A percentile compares a stretch with the other conserved stretches of the same genome.
Evolutionary conservation across 208 protist species (phyloP).

Genomic region (Crithidia acanthocephali): DNA sequence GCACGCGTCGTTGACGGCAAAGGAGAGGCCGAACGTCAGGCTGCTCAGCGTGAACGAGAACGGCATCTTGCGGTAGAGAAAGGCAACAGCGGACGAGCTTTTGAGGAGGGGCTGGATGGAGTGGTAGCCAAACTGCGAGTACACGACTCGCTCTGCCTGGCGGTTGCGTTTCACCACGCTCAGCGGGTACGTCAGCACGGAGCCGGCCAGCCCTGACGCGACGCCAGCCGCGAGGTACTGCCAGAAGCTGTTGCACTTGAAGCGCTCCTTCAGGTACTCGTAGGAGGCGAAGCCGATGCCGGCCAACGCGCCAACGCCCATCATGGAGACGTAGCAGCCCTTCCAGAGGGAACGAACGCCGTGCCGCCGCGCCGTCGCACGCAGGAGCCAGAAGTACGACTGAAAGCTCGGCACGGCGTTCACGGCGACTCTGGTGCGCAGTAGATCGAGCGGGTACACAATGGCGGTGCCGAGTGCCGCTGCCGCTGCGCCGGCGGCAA

Average conservation of each 20-base stretch:
- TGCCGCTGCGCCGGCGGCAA: conserved; percentile 80
- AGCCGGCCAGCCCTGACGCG: conserved; percentile 69
- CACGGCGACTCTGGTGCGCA: conserved; percentile 82
- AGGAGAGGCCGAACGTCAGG: conserved; percentile 81
- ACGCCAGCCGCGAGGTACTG: conserved; percentile 74
- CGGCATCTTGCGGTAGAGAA: conserved; percentile 79
- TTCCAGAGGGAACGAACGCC: conserved; percentile 71
- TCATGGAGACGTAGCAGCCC: conserved; percentile 85
- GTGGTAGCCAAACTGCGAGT: conserved; percentile 35
- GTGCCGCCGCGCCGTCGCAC: conserved; percentile 56
- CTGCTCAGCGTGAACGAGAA: conserved; percentile 70
- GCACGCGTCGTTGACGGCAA: conserved; percentile 81
- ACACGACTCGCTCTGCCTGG: conserved; percentile 72
- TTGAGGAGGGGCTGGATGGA: conserved; percentile 54
- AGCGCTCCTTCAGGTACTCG: conserved; percentile 81
- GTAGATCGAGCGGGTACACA: conserved; percentile 94
- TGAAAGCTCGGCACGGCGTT: conserved; percentile 51
- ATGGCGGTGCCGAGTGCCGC: conserved; percentile 83
- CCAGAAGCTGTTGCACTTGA: conserved; percentile 65
- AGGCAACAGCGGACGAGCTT: conserved; percentile 47
- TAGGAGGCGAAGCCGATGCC: conserved; percentile 92
- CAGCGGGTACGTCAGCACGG: conserved; percentile 88
- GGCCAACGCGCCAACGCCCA: conserved; percentile 87
- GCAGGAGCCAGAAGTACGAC: conserved; percentile 84
- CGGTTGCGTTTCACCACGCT: conserved; percentile 85